Evolutionary conservation across 176 grass and related monocot genomes (phyloP), one percentile per base, ranked within the genome.

Genomic region (Canna indica): DNA sequence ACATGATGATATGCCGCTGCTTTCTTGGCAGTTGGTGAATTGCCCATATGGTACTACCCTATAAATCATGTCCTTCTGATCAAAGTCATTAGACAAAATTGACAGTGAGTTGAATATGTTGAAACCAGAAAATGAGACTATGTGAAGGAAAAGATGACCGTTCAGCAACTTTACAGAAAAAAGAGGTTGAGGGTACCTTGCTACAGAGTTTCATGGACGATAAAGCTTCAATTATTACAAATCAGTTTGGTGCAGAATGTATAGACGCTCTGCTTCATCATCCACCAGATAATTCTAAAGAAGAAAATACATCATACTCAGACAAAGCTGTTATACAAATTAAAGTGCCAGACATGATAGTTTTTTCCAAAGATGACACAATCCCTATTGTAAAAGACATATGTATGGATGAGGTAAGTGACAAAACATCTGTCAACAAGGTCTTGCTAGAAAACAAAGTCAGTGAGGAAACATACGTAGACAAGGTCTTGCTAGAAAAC

Each of bases 351-450:
- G 71, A 73, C 26, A 71, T 22, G 31, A 5, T 35, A 47, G 15
- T 34, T 52, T 35, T 30, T 24, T 24, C 69, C 27, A 13, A 71
- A 38, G 71, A 18, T 20, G 20, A 34, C 53, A 27, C n/a, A 3
- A 20, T 3, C 27, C 39, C 39, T n/a, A 50, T 66, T 33, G 60
- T 66, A 27, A 76, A 50, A 62, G 73, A 76, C 59, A 76, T 76
- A n/a, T 50, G 73, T 28, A 42, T 76, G 3, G 73, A 76, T 50
- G 73, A 76, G 47, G 18, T 28, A 24, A 47, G 31, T 27, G 22
- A 8, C 17, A 44, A 44, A 44, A 44, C 41, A 44, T 66, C 41
- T 12, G 17, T 65, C 26, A 30, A 65, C 5, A 76, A 65, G 44
- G 30, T 25, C 24, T 66, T 65, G 28, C n/a, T 66, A 36, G 73